phyloP scores from a whole-genome alignment of 257 asterid genomes.

The Rauvolfia tetraphylla region DNA sequence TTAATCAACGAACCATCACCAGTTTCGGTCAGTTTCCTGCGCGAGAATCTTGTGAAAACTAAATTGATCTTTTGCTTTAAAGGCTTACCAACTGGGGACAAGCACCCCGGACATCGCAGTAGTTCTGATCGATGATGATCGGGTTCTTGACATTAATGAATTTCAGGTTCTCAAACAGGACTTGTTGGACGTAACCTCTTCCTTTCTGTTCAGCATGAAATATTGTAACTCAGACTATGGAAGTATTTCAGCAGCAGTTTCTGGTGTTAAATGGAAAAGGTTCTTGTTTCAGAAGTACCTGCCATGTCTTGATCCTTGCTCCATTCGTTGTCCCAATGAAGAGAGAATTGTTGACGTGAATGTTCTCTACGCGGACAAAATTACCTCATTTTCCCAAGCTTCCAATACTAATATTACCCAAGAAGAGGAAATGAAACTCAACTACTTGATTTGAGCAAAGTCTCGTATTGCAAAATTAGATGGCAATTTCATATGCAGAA shows the following conservation, averaged over 20 bases:
- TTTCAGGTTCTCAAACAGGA: slow-evolving; percentile 43
- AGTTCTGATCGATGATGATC: slow-evolving; percentile 63
- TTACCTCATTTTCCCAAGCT: slow-evolving; percentile 64
- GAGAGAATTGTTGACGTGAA: slow-evolving; percentile 34
- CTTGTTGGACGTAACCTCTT: slow-evolving; percentile 42
- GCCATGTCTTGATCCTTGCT: slow-evolving; percentile 92
- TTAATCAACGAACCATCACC: neutral
- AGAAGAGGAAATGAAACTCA: neutral
- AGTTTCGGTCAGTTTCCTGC: neutral
- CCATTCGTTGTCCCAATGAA: slow-evolving; percentile 74
- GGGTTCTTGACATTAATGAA: slow-evolving; percentile 48
- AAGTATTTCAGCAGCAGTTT: neutral
- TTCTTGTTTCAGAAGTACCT: slow-evolving; percentile 43
- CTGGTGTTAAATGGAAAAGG: neutral
- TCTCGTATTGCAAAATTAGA: too few relatives aligned
- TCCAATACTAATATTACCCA: slow-evolving; percentile 47
- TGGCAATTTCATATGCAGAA: neutral
- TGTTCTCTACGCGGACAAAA: slow-evolving; percentile 51
- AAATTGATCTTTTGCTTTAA: neutral
- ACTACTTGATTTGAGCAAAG: too few relatives aligned
- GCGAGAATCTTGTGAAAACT: neutral
- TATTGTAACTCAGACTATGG: neutral
- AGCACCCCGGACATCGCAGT: slow-evolving; percentile 33
- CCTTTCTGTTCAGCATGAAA: slow-evolving; percentile 37
- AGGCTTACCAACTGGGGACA: slow-evolving; percentile 42